phyloP scores from a whole-genome alignment of 179 eudicot genomes.

The Carnegiea gigantea region DNA sequence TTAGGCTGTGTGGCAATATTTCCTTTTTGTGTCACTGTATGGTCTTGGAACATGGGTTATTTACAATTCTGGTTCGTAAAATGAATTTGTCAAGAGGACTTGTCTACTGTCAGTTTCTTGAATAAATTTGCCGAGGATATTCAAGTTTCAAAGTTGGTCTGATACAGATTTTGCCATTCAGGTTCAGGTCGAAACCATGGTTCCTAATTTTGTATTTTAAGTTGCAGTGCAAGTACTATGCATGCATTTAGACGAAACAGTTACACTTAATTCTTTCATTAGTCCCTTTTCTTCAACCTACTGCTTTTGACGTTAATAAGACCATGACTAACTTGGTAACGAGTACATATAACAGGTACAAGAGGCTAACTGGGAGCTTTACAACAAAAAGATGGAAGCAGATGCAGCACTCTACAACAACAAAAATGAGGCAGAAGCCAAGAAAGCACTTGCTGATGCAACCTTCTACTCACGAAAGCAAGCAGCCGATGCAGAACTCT shows the following conservation, averaged over 20 bases:
- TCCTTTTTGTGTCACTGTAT: too few relatives aligned
- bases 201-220: neutral
- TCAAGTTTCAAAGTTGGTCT: neutral
- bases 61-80: neutral
- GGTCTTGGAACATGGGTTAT: too few relatives aligned
- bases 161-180: neutral
- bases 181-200: neutral
- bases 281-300: neutral
- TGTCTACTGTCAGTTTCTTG: too few relatives aligned
- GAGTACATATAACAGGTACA: constrained; percentile 27
- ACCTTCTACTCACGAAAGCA: constrained; percentile 33
- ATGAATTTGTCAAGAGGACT: neutral
- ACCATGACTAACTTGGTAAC: neutral
- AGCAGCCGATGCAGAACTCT: constrained; percentile 43
- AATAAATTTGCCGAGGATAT: too few relatives aligned
- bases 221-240: neutral
- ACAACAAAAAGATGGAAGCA: constrained; percentile 35
- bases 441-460: constrained; percentile 38
- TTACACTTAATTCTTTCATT: neutral
- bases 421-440: constrained; percentile 35
- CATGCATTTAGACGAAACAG: neutral
- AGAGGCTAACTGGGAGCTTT: constrained; percentile 40
- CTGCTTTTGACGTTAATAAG: neutral
- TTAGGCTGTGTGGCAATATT: too few relatives aligned
- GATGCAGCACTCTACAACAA: constrained; percentile 37